Conservation (phyloP, 768 basidiomycete genomes). For the Cyclocybe cylindracea region DNA sequence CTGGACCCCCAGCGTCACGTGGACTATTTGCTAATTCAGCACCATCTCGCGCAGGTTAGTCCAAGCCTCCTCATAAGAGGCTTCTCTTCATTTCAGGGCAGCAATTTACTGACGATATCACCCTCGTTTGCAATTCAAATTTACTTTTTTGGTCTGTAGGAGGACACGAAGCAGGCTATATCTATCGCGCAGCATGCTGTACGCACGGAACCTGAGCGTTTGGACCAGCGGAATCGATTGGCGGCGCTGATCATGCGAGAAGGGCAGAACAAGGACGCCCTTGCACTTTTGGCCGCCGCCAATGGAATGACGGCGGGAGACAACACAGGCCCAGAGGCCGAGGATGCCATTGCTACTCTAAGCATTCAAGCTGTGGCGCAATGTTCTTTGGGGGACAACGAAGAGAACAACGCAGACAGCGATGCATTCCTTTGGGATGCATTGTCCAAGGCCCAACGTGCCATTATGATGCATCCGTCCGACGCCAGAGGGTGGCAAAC, state of each 20-base stretch:
- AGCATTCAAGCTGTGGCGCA: constrained; percentile 53
- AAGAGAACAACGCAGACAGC: constrained; percentile 6
- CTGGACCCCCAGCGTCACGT: constrained; percentile 75
- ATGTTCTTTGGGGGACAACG: constrained; percentile 18
- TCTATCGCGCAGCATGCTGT: constrained; percentile 59
- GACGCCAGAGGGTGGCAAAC: constrained; percentile 55
- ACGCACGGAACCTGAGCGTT: constrained; percentile 48
- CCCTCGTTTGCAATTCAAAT: too few species aligned
- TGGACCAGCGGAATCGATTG: constrained; percentile 51
- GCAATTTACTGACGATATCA: too few species aligned
- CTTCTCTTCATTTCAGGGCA: background rate
- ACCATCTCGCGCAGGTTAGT: constrained; percentile 71
- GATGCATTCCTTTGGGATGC: constrained; percentile 24
- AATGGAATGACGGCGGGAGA: constrained; percentile 3
- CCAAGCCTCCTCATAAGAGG: background rate
- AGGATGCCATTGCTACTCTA: constrained; percentile 41
- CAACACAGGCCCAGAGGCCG: constrained; percentile 27
- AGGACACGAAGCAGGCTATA: constrained; percentile 41
- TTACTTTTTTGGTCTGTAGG: constrained; percentile 8
- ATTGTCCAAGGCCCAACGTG: constrained; percentile 56
- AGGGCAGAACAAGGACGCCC: constrained; percentile 31
- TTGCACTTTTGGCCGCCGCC: constrained; percentile 18
- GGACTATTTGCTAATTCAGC: constrained; percentile 68
- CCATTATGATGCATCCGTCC: constrained; percentile 62
- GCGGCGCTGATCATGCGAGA: constrained; percentile 56